Percentiles rank a stretch among this genome's conserved stretches.
Evolutionary conservation across 768 basidiomycete genomes (phyloP).

Genomic region (Mycena capillaripes): DNA sequence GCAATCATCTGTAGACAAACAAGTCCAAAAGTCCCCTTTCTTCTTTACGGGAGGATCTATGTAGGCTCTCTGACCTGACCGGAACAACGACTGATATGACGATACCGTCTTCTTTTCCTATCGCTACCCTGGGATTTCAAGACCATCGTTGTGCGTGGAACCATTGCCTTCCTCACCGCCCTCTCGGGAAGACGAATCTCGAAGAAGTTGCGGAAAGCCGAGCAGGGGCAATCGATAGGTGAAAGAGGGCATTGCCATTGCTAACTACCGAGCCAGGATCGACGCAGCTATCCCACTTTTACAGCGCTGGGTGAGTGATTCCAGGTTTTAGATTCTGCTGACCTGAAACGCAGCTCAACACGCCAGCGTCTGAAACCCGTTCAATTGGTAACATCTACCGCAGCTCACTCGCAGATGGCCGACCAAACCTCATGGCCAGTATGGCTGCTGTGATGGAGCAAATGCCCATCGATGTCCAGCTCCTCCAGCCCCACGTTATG

Average conservation of each 20-base stretch:
- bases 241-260: conserved; percentile 8
- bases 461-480: not conserved
- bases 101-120: too few relatives aligned
- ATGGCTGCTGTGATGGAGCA: not conserved
- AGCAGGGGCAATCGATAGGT: not conserved
- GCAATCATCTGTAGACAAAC: too few relatives aligned
- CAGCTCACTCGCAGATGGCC: too few relatives aligned
- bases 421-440: too few relatives aligned
- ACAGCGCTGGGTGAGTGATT: conserved; percentile 16
- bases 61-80: too few relatives aligned
- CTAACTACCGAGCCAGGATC: conserved; percentile 26
- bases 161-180: conserved; percentile 18
- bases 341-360: not conserved
- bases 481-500: not conserved
- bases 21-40: too few relatives aligned
- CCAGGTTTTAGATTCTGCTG: not conserved
- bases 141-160: conserved; percentile 10
- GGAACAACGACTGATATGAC: too few relatives aligned
- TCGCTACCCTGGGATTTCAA: too few relatives aligned
- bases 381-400: not conserved
- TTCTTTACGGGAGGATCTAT: too few relatives aligned
- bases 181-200: conserved; percentile 19
- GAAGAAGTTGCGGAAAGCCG: conserved; percentile 5
- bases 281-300: conserved; percentile 1
- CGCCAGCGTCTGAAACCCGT: too few relatives aligned